Conservation (phyloP, 1,139 yeast species). For the Yamadazyma conglobata region DNA sequence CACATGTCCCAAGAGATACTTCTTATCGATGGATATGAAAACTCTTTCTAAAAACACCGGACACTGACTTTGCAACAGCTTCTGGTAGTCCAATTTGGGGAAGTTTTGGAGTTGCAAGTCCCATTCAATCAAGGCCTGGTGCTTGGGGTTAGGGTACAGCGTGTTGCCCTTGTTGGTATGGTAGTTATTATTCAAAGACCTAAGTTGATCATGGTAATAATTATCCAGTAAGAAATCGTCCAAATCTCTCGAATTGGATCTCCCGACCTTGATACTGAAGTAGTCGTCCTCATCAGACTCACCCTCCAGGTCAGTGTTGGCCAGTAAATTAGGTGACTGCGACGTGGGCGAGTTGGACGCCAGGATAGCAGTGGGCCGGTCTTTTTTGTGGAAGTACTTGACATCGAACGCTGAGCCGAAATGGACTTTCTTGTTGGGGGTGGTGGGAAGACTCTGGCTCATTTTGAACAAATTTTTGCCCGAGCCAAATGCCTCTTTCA, state of each 20-base stretch:
- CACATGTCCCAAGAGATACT: slow-evolving; percentile 62
- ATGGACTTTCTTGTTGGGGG: slow-evolving; percentile 77
- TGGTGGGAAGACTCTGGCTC: slow-evolving; percentile 64
- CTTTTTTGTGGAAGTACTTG: slow-evolving; percentile 61
- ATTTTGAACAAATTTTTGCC: slow-evolving; percentile 41
- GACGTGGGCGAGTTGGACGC: slow-evolving; percentile 58
- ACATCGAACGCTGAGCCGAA: slow-evolving; percentile 62
- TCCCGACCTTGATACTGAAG: slow-evolving; percentile 13
- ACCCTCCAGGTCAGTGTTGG: slow-evolving; percentile 8
- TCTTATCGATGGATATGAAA: slow-evolving; percentile 55
- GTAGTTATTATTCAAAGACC: slow-evolving; percentile 14
- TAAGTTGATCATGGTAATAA: slow-evolving; percentile 2
- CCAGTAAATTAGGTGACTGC: slow-evolving; percentile 19
- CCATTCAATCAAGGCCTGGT: slow-evolving; percentile 39
- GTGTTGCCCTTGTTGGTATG: no score
- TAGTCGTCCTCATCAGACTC: slow-evolving; percentile 10
- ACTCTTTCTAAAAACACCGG: slow-evolving; percentile 65
- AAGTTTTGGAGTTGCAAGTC: slow-evolving; percentile 48
- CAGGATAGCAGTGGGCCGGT: slow-evolving; percentile 72
- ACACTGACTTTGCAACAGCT: slow-evolving; percentile 31
- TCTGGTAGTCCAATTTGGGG: slow-evolving; percentile 34
- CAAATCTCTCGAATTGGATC: slow-evolving; percentile 12
- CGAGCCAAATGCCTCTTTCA: slow-evolving; percentile 34
- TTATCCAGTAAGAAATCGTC: slow-evolving; percentile 13
- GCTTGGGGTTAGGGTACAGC: slow-evolving; percentile 25